phyloP scores from a whole-genome alignment of 345 rosid genomes.

The Ceriops decandra region DNA sequence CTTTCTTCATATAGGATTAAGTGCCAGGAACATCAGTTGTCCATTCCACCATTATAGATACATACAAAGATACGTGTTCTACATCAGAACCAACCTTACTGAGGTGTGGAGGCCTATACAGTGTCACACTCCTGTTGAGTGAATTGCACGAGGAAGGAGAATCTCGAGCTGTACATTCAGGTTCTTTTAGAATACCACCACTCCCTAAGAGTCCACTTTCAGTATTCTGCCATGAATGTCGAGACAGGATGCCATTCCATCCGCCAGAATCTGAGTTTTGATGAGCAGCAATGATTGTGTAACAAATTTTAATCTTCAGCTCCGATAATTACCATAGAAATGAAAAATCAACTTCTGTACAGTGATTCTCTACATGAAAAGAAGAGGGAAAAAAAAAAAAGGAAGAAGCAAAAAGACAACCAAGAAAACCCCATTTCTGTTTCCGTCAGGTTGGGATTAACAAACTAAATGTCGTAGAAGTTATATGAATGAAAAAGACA shows the following conservation, averaged over 20 bases:
- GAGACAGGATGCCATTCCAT: slow-evolving; percentile 13
- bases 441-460: too few relatives aligned
- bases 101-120: slow-evolving; percentile 34
- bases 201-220: slow-evolving; percentile 25
- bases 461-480: too few relatives aligned
- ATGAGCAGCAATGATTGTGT: not conserved
- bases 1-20: not conserved
- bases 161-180: slow-evolving; percentile 1
- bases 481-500: too few relatives aligned
- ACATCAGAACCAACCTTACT: slow-evolving; percentile 22
- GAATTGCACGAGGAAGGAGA: slow-evolving; percentile 10
- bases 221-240: slow-evolving; percentile 7
- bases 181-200: slow-evolving; percentile 13
- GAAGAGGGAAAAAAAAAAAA: too few relatives aligned
- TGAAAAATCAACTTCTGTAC: too few relatives aligned
- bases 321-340: too few relatives aligned
- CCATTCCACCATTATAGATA: slow-evolving; percentile 1
- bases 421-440: too few relatives aligned
- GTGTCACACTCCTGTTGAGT: slow-evolving; percentile 18
- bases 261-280: slow-evolving; percentile 22
- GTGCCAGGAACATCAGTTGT: not conserved
- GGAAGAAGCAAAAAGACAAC: too few relatives aligned
- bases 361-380: too few relatives aligned
- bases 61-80: not conserved
- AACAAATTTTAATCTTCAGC: too few relatives aligned